Conservation (phyloP, 2,329 filamentous ascomycete genomes). For the Bipolaris oryzae region DNA sequence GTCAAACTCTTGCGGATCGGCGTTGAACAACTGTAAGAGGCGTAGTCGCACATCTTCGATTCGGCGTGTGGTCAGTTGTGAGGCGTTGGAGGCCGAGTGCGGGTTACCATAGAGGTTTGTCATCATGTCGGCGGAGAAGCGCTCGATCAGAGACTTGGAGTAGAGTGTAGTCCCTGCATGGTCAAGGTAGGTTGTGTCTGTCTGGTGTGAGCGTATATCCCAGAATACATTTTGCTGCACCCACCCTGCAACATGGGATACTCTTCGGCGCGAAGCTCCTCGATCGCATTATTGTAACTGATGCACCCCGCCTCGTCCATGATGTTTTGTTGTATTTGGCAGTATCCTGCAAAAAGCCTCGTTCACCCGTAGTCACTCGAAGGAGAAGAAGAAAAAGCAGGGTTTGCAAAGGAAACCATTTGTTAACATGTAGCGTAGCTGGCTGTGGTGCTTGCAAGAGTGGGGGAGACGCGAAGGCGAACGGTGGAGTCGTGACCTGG, state of each 20-base stretch:
- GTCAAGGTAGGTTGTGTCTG: slow-evolving; percentile 82
- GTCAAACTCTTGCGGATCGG: slow-evolving; percentile 81
- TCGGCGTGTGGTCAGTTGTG: slow-evolving; percentile 73
- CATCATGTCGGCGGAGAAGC: slow-evolving; percentile 79
- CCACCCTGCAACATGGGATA: slow-evolving; percentile 74
- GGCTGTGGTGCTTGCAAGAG: slow-evolving; percentile 36
- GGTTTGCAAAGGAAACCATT: slow-evolving; percentile 30
- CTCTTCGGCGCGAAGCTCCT: slow-evolving; percentile 63
- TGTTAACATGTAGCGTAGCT: slow-evolving; percentile 16
- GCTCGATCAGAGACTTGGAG: slow-evolving; percentile 78
- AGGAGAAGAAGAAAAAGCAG: slow-evolving; percentile 7
- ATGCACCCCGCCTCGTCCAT: slow-evolving; percentile 38
- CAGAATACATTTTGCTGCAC: slow-evolving; percentile 1
- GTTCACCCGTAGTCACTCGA: slow-evolving; percentile 34
- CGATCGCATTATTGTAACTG: slow-evolving; percentile 64
- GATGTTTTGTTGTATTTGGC: slow-evolving; percentile 7
- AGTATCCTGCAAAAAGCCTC: not conserved
- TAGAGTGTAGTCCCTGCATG: slow-evolving; percentile 93
- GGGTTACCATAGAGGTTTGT: slow-evolving; percentile 86
- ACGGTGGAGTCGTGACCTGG: slow-evolving; percentile 29
- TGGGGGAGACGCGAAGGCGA: slow-evolving; percentile 48
- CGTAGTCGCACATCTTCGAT: slow-evolving; percentile 78
- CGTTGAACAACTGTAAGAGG: slow-evolving; percentile 77
- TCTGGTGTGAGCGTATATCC: slow-evolving; percentile 12
- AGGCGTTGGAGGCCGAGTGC: slow-evolving; percentile 83